phyloP scores from a whole-genome alignment of 1,139 yeast species.

The Suhomyces yuchorum region DNA sequence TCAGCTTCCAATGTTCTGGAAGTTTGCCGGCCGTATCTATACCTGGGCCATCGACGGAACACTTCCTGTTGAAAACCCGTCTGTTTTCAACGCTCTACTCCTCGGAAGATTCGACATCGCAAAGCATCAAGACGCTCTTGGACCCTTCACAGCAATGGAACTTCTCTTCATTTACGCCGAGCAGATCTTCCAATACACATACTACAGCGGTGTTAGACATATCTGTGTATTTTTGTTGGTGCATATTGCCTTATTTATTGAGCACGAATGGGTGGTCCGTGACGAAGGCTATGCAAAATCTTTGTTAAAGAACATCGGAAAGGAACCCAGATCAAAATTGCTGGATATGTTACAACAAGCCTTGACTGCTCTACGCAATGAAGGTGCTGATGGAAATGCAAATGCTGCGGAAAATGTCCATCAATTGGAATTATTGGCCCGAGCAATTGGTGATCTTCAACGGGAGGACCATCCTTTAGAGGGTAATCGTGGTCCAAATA shows the following conservation, averaged over 20 bases:
- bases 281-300: conserved; percentile 67
- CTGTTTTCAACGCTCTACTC: conserved; percentile 43
- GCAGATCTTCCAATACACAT: conserved; percentile 34
- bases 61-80: conserved; percentile 41
- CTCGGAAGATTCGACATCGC: conserved; percentile 45
- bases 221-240: conserved; percentile 41
- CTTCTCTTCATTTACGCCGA: conserved; percentile 12
- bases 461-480: conserved; percentile 15
- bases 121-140: conserved; percentile 3
- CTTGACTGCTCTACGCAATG: conserved; percentile 31
- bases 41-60: conserved; percentile 58
- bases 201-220: conserved; percentile 44
- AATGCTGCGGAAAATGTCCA: conserved; percentile 27
- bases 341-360: conserved; percentile 18
- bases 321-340: conserved; percentile 49
- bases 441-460: conserved; percentile 37
- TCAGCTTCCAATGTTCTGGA: conserved; percentile 63
- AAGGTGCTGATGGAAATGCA: conserved; percentile 22
- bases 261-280: conserved; percentile 71
- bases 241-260: conserved; percentile 53
- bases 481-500: conserved; percentile 7
- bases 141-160: background rate
- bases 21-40: conserved; percentile 50
- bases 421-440: conserved; percentile 32
- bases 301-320: conserved; percentile 58